Evolutionary conservation across 2,329 filamentous ascomycete species (phyloP).

Genomic region (Pezicula neosporulosa): DNA sequence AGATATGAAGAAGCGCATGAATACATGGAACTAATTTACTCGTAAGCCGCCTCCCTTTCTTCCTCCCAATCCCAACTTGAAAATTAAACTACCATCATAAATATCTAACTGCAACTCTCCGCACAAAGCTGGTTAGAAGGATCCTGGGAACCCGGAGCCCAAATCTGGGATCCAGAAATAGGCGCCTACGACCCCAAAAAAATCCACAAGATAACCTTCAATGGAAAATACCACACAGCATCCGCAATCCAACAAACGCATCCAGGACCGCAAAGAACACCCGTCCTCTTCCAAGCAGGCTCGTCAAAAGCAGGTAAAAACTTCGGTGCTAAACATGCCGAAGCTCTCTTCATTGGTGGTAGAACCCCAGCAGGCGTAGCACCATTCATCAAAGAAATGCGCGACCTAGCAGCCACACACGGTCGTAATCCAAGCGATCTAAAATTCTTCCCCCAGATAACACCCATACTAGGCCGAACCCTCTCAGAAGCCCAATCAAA

Average conservation of each 20-base stretch:
- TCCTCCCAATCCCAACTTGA: too few species aligned
- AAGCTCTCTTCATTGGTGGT: constrained; percentile 67
- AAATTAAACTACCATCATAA: too few species aligned
- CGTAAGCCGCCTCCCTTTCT: too few species aligned
- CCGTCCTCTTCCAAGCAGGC: constrained; percentile 65
- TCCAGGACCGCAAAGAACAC: constrained; percentile 65
- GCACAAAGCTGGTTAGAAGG: too few species aligned
- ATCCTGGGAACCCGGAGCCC: too few species aligned
- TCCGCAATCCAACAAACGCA: constrained; percentile 50
- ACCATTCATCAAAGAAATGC: constrained; percentile 58
- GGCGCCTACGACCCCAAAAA: too few species aligned
- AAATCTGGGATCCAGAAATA: too few species aligned
- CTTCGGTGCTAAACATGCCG: constrained; percentile 63
- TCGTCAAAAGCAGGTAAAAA: constrained; percentile 61
- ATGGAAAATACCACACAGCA: constrained; percentile 57
- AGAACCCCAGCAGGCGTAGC: constrained; percentile 57
- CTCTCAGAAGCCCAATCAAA: constrained; percentile 63
- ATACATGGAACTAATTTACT: constrained; percentile 48
- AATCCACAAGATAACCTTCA: constrained; percentile 61
- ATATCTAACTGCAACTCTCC: too few species aligned
- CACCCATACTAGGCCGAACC: constrained; percentile 60
- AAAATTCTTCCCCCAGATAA: constrained; percentile 64
- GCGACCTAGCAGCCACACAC: constrained; percentile 46
- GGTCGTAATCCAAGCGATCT: constrained; percentile 56
- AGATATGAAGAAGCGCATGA: constrained; percentile 58